Percentiles rank a stretch among this genome's conserved stretches.
Conservation (phyloP, 306 rosid genomes). For the Gillenia trifoliata region DNA sequence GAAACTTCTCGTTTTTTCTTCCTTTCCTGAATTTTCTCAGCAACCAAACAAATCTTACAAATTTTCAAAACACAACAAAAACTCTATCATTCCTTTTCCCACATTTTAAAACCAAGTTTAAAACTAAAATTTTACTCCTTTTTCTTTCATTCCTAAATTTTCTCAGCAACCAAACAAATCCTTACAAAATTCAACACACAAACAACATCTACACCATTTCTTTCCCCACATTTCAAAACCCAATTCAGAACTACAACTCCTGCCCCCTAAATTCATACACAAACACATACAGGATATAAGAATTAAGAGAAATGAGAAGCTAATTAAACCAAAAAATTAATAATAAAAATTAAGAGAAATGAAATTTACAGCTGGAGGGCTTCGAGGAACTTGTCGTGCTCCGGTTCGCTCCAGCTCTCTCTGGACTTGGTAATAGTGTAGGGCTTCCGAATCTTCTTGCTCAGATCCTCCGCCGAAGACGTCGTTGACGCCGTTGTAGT, state of each 20-base stretch:
- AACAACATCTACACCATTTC: not conserved
- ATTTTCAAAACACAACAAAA: not conserved
- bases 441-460: slow-evolving; percentile 83
- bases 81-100: not conserved
- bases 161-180: not conserved
- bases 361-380: slow-evolving; percentile 82
- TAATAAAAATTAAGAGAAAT: not conserved
- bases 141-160: not conserved
- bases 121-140: not conserved
- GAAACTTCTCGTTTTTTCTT: not conserved
- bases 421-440: slow-evolving; percentile 96
- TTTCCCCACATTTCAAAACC: not conserved
- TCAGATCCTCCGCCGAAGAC: slow-evolving; percentile 48
- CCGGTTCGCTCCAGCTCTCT: slow-evolving; percentile 97
- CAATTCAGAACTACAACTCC: slow-evolving; percentile 1
- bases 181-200: not conserved
- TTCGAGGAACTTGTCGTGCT: slow-evolving; percentile 96
- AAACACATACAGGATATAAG: not conserved
- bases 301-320: not conserved
- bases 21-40: not conserved
- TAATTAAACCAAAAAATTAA: too few relatives aligned
- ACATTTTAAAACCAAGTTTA: not conserved
- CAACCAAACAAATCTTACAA: not conserved
- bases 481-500: slow-evolving; percentile 24
- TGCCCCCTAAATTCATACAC: not conserved